Evolutionary conservation across 2,329 filamentous ascomycete genomes (phyloP).

Genomic region (Colletotrichum sp.): DNA sequence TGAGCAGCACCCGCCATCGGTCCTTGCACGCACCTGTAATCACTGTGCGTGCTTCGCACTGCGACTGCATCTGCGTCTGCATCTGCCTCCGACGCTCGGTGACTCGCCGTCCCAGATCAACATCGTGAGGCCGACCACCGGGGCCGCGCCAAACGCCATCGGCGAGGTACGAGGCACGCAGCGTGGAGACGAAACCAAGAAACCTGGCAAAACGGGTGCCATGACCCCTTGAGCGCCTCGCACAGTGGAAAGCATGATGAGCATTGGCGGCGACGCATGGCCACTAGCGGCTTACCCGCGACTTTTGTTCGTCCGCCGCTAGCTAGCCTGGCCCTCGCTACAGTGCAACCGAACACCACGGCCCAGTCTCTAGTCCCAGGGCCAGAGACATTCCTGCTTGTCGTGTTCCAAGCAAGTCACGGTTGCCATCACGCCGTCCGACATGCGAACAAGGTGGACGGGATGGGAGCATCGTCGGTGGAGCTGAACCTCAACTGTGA

Average conservation of each 20-base stretch:
- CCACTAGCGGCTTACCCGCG: background rate
- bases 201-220: constrained; percentile 1
- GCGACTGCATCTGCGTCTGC: background rate
- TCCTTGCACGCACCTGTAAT: background rate
- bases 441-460: background rate
- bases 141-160: background rate
- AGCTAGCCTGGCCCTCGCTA: background rate
- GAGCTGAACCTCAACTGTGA: background rate
- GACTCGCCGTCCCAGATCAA: background rate
- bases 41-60: background rate
- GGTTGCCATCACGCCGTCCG: background rate
- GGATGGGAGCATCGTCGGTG: constrained; percentile 11
- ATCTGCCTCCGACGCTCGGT: background rate
- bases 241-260: constrained; percentile 6
- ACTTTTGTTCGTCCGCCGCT: background rate
- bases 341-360: background rate
- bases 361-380: background rate
- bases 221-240: constrained; percentile 3
- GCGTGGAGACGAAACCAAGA: constrained; percentile 8
- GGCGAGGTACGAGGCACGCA: background rate
- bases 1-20: background rate
- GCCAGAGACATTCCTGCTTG: background rate
- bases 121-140: background rate
- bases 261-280: background rate
- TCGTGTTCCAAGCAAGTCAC: background rate